phyloP scores from a whole-genome alignment of 1,139 yeast genomes.

The Taphrina deformans region DNA sequence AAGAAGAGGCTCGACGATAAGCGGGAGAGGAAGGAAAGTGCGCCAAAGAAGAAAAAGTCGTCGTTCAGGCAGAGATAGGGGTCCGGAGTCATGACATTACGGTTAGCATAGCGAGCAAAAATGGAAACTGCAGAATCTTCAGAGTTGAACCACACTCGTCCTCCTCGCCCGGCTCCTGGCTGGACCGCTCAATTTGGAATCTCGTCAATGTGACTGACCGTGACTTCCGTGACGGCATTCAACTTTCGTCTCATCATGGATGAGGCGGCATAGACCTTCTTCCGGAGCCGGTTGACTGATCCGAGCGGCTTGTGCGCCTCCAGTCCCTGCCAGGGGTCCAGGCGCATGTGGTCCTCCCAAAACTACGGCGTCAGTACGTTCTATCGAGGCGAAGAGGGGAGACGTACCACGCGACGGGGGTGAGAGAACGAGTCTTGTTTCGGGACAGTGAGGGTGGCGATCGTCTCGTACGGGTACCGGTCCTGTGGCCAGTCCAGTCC shows the following conservation, averaged over 20 bases:
- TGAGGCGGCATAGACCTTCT: background rate
- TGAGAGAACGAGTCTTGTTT: background rate
- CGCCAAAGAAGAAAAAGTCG: slow-evolving; percentile 22
- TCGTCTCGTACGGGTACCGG: background rate
- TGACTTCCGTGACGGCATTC: slow-evolving; percentile 4
- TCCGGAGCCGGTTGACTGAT: slow-evolving; percentile 2
- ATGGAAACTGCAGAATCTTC: background rate
- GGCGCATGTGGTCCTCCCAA: slow-evolving; percentile 16
- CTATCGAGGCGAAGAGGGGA: background rate
- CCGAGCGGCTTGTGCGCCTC: slow-evolving; percentile 10
- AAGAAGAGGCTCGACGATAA: slow-evolving; percentile 26
- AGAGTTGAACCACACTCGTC: too few relatives aligned
- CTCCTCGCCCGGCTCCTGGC: too few relatives aligned
- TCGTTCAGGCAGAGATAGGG: slow-evolving; percentile 19
- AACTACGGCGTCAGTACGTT: background rate
- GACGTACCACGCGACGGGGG: background rate
- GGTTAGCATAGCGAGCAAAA: background rate
- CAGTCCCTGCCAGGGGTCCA: slow-evolving; percentile 13
- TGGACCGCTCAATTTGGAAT: background rate
- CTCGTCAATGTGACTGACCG: slow-evolving; percentile 13
- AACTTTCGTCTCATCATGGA: background rate
- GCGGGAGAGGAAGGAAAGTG: slow-evolving; percentile 15
- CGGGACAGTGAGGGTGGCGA: slow-evolving; percentile 9
- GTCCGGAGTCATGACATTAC: background rate
- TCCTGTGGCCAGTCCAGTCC: slow-evolving; percentile 9